Evolutionary conservation across 139 green algal genomes (phyloP), one percentile per base, ranked within the genome.

Genomic region (Yamagishiella unicocca): DNA sequence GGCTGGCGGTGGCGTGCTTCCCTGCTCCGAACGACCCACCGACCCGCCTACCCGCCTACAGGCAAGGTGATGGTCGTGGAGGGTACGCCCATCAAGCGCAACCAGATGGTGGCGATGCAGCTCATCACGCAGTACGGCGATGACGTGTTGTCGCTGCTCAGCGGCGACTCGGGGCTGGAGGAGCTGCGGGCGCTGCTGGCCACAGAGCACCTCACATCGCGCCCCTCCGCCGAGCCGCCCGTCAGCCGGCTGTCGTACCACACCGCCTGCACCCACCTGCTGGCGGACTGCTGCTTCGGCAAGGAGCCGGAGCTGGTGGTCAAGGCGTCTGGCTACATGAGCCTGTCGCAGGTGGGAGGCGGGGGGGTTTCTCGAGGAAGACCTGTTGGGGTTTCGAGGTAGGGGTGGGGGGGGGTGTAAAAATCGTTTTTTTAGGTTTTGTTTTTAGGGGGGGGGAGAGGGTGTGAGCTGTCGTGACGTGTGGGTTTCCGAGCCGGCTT

Each of bases 221-320:
- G 50, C 4, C 12, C 62, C 40, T 50, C 40, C 5, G 27, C 37
- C 0, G 43, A 38, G 8, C 58, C 87, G 40, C 70, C 68, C 45
- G 80, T 84, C 9, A 45, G 53, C 68, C 25, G 27, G 2, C 71
- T 90, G 38, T 68, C 79, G 5, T 90, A 90, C 70, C 87, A 90
- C 80, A 68, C 79, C n/a, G 77, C 80, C 31, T 88, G 87, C 80
- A 54, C 74, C 4, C 35, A 74, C 55, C 87, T 90, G 70, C 70
- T 90, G 71, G 87, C 79, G 33, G 87, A 83, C 29, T 90, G 87
- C 80, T 88, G 77, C 53, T 29, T 64, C 14, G 87, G 87, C 54
- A 88, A 88, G 67, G 79, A 90, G 46, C 82, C 87, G 35, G 84
- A 84, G 61, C 72, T 79, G 33, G 80, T 90, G 53, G 87, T 90